These are phyloP conservation scores for Multifurca ochricompacta DNA, from an alignment of 768 basidiomycete genomes.

Conservation along the genomic window DNA sequence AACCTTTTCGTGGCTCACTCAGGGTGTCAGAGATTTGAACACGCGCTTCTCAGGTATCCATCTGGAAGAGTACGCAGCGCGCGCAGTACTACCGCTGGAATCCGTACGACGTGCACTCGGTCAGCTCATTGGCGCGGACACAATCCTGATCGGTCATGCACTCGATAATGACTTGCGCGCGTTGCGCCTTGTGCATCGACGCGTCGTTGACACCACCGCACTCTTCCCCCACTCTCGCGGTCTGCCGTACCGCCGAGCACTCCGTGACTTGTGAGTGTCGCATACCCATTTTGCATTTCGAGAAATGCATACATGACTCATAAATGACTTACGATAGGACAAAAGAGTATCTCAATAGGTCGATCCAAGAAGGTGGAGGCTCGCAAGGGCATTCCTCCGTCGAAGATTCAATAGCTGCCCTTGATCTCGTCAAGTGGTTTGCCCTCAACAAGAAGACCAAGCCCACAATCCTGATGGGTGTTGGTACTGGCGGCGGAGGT, in stretches of 20 bases:
- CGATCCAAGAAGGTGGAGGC: slow-evolving; percentile 75
- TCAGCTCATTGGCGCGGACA: slow-evolving; percentile 63
- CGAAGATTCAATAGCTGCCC: slow-evolving; percentile 82
- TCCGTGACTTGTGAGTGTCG: slow-evolving; percentile 65
- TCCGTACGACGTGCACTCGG: slow-evolving; percentile 63
- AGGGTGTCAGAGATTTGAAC: slow-evolving; percentile 66
- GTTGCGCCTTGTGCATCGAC: slow-evolving; percentile 77
- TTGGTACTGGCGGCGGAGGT: not conserved
- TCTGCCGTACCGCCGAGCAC: slow-evolving; percentile 63
- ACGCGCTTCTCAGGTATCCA: slow-evolving; percentile 86
- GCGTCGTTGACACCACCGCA: slow-evolving; percentile 79
- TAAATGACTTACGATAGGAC: slow-evolving; percentile 40
- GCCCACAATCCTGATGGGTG: slow-evolving; percentile 4
- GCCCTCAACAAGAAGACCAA: slow-evolving; percentile 51
- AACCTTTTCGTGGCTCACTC: not conserved
- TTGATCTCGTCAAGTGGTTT: slow-evolving; percentile 83
- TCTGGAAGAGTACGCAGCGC: slow-evolving; percentile 40
- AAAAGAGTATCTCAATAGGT: slow-evolving; percentile 70
- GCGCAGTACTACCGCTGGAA: slow-evolving; percentile 59
- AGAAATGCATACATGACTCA: slow-evolving; percentile 7
- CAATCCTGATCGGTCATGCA: slow-evolving; percentile 84
- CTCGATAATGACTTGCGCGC: slow-evolving; percentile 94
- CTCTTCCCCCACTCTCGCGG: slow-evolving; percentile 85
- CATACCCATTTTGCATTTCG: not conserved
- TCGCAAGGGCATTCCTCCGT: slow-evolving; percentile 80